Evolutionary conservation across 177 flowering plant species (phyloP).

Genomic region (Vitis hybrid): DNA sequence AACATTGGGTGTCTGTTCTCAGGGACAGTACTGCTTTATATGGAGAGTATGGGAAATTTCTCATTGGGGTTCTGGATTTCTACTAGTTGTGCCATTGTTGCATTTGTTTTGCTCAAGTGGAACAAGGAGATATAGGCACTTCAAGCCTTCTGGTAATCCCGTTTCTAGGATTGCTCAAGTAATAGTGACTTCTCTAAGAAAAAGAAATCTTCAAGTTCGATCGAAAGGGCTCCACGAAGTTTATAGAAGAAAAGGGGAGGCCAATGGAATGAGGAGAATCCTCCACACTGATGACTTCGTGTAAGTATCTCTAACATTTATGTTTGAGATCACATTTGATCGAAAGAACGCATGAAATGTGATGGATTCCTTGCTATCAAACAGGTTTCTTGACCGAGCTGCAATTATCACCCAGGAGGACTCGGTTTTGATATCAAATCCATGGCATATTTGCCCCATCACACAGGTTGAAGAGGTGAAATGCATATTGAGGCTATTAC

Average conservation of each 20-base stretch:
- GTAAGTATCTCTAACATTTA: constrained; percentile 21
- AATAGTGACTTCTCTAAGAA: constrained; percentile 33
- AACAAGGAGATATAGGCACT: constrained; percentile 30
- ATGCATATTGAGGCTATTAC: constrained; percentile 38
- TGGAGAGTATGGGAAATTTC: constrained; percentile 41
- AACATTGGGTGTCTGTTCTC: constrained; percentile 45
- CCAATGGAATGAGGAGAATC: constrained; percentile 30
- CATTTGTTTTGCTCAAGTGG: constrained; percentile 24
- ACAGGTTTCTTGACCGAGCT: constrained; percentile 46
- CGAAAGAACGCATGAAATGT: neutral
- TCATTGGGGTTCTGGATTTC: constrained; percentile 38
- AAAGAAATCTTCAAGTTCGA: constrained; percentile 22
- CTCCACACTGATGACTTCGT: constrained; percentile 46
- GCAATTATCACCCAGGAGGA: constrained; percentile 29
- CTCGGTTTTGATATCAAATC: constrained; percentile 12
- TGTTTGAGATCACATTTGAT: neutral
- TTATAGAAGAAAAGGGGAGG: constrained; percentile 11
- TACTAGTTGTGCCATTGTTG: constrained; percentile 27
- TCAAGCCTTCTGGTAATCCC: constrained; percentile 47
- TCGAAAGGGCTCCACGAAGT: constrained; percentile 39
- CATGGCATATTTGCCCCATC: constrained; percentile 45
- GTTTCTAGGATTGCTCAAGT: constrained; percentile 46
- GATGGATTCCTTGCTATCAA: neutral
- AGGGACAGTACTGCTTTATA: constrained; percentile 38
- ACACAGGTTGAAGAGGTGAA: constrained; percentile 58